Base-by-base conservation (phyloP, 140 eudicot species). In the Oenanthe javanica region DNA sequence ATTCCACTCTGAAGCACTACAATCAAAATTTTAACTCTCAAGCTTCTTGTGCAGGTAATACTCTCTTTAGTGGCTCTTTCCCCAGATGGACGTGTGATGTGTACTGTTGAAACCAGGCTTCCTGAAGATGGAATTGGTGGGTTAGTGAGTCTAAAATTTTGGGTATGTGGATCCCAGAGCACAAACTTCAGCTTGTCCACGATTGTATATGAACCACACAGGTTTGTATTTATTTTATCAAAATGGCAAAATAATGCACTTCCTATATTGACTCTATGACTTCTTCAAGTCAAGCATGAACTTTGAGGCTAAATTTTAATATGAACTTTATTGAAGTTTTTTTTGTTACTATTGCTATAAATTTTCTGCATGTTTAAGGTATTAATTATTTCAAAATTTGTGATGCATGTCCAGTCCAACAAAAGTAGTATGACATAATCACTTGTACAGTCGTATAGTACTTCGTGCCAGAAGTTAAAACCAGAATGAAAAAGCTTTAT, bases 71-170 rank as follows among this genome's bases (percentile, higher is more conserved):
- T 92, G 69, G 86, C 96, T 49, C 91, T 95, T 79, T 95, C 99
- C 57, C 85, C 57, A 23, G 99, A 92, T 75, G 99, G 99, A 73
- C 89, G 89, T 79, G 83, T 86, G 77, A 89, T 95, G 99, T 75
- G 91, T 82, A 95, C 99, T 18, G 93, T 89, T 67, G 99, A 95
- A 89, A 95, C 87, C 54, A 86, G 96, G 86, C 81, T 90, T 64
- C 81, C 97, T 79, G 99, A 95, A 87, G 99, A 95, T 80, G 97
- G 96, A 83, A 90, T 95, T 48, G 99, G 97, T 18, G 97, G 97
- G 70, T 92, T 92, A 78, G 87, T 92, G 78, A 88, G 89, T 77
- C 91, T 95, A 40, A 95, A 95, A 82, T 90, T 95, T 83, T 95
- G 97, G 97, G 87, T 85, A 50, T 81, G 92, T 80, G 91, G 84